Conservation (phyloP, 2,329 filamentous ascomycete genomes). For the Metarhizium humberi region DNA sequence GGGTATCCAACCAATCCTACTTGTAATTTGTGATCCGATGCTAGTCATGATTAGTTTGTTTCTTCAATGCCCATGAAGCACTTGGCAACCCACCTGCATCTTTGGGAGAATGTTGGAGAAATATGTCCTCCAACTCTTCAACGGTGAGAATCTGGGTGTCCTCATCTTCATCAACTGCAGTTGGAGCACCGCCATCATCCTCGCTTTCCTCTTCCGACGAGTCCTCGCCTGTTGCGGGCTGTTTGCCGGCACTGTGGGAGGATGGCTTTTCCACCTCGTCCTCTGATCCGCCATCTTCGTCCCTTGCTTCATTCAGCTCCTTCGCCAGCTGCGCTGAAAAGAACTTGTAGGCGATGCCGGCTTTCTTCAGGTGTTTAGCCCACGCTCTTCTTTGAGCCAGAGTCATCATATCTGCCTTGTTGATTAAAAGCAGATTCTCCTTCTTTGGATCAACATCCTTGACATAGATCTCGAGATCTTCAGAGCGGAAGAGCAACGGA, state of each 20-base stretch:
- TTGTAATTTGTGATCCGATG: conserved; percentile 57
- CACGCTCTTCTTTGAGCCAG: conserved; percentile 69
- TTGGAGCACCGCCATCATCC: conserved; percentile 21
- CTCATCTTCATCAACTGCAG: conserved; percentile 29
- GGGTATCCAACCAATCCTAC: conserved; percentile 96
- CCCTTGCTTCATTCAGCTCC: conserved; percentile 70
- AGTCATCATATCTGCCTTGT: conserved; percentile 99
- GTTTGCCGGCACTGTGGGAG: conserved; percentile 18
- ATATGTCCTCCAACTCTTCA: conserved; percentile 83
- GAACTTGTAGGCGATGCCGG: conserved; percentile 84
- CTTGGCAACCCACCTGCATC: conserved; percentile 33
- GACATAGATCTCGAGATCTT: conserved; percentile 88
- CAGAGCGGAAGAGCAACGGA: conserved; percentile 85
- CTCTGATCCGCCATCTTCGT: conserved; percentile 41
- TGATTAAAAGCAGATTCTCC: conserved; percentile 85
- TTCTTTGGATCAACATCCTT: conserved; percentile 85
- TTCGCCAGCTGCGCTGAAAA: conserved; percentile 92
- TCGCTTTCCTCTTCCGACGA: conserved; percentile 18
- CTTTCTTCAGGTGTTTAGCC: conserved; percentile 76
- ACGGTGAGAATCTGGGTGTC: conserved; percentile 80
- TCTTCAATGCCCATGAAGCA: background rate
- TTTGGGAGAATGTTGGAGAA: conserved; percentile 60
- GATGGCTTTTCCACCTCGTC: conserved; percentile 13
- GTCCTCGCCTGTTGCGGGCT: conserved; percentile 12
- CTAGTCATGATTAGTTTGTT: conserved; percentile 16